Conservation (phyloP, 1,284 basidiomycete genomes). For the Caloboletus inedulis region DNA sequence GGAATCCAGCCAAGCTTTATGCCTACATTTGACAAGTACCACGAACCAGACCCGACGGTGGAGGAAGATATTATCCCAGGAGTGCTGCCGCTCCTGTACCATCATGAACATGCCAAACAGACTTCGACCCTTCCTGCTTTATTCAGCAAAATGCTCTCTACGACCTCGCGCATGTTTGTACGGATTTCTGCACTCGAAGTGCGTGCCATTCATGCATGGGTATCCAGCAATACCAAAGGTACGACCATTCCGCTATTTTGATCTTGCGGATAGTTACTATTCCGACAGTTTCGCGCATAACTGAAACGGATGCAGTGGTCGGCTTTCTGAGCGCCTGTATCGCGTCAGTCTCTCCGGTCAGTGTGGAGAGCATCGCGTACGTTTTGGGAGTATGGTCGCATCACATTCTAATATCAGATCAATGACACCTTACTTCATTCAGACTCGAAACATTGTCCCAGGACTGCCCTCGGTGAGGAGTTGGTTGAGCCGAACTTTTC, state of each 20-base stretch:
- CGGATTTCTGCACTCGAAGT: background rate
- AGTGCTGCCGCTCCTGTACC: background rate
- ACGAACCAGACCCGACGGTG: constrained; percentile 1
- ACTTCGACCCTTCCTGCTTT: background rate
- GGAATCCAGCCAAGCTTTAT: constrained; percentile 2
- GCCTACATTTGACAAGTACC: constrained; percentile 6
- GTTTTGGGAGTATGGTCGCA: background rate
- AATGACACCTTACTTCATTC: background rate
- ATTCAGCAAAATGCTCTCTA: background rate
- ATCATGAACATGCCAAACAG: constrained; percentile 3
- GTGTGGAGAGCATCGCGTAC: background rate
- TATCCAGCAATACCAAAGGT: constrained; percentile 1
- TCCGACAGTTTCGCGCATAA: background rate
- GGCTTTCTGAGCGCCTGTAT: constrained; percentile 3
- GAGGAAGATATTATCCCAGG: background rate
- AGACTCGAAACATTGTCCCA: background rate
- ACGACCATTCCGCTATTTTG: background rate
- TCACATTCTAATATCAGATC: background rate
- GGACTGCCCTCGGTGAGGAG: background rate
- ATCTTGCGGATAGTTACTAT: background rate
- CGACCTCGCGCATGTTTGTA: constrained; percentile 2
- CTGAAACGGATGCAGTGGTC: constrained; percentile 3
- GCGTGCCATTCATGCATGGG: constrained; percentile 1
- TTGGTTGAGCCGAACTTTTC: background rate
- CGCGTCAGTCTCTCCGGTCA: constrained; percentile 1